phyloP scores from a whole-genome alignment of 83 land plant species.

The Thuja plicata region DNA sequence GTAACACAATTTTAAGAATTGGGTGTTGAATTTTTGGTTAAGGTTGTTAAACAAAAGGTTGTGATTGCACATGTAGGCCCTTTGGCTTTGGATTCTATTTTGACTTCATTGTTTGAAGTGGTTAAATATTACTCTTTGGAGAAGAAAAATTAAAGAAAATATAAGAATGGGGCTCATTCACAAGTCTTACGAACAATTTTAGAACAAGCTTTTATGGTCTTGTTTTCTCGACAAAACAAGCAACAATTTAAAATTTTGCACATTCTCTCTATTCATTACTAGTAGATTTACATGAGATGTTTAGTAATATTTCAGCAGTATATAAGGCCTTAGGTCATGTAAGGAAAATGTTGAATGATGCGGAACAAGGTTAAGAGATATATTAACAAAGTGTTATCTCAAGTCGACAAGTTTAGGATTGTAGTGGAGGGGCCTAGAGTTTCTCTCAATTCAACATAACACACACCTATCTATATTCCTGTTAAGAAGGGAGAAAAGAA shows the following conservation, averaged over 20 bases:
- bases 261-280: slow-evolving; percentile 64
- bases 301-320: slow-evolving; percentile 57
- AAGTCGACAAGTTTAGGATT: slow-evolving; percentile 60
- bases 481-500: slow-evolving; percentile 19
- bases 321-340: slow-evolving; percentile 53
- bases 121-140: slow-evolving; percentile 51
- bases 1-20: too few relatives aligned
- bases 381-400: slow-evolving; percentile 48
- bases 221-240: slow-evolving; percentile 67
- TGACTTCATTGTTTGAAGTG: slow-evolving; percentile 61
- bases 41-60: slow-evolving; percentile 55
- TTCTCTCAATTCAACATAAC: slow-evolving; percentile 45
- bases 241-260: slow-evolving; percentile 77
- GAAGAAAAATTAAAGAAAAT: slow-evolving; percentile 39
- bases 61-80: slow-evolving; percentile 66
- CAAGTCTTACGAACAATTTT: slow-evolving; percentile 58
- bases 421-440: slow-evolving; percentile 81
- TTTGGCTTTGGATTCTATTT: slow-evolving; percentile 15
- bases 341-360: slow-evolving; percentile 56
- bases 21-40: slow-evolving; percentile 61
- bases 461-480: slow-evolving; percentile 29
- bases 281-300: slow-evolving; percentile 53
- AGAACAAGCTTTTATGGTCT: slow-evolving; percentile 76
- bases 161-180: slow-evolving; percentile 59
- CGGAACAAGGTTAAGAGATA: slow-evolving; percentile 59